These are phyloP conservation scores for Chaetothyriales sp. DNA, from an alignment of 2,329 filamentous ascomycete species.

Conservation along the genomic window DNA sequence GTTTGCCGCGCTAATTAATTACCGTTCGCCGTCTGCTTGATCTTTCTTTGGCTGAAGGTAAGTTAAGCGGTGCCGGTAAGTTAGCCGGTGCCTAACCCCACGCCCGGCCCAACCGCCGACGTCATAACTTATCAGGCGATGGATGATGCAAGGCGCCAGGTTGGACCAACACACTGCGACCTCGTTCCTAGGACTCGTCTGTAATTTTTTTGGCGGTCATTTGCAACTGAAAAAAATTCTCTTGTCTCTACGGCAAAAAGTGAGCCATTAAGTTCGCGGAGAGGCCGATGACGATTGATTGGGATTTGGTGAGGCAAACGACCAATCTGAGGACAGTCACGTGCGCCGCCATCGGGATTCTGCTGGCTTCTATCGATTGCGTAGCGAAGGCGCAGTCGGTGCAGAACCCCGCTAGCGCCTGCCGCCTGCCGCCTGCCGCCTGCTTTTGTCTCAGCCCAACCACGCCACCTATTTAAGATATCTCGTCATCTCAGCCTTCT, in stretches of 20 bases:
- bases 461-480: conserved; percentile 1
- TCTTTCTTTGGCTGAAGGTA: too few relatives aligned
- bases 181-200: background rate
- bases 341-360: background rate
- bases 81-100: too few relatives aligned
- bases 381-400: background rate
- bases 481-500: conserved; percentile 11
- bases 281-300: background rate
- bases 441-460: background rate
- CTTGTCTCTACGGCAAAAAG: background rate
- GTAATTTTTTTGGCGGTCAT: background rate
- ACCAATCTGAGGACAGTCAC: background rate
- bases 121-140: too few relatives aligned
- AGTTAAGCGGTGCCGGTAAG: too few relatives aligned
- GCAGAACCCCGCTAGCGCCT: background rate
- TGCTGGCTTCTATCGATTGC: background rate
- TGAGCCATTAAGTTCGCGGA: background rate
- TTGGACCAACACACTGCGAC: background rate
- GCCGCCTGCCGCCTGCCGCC: background rate
- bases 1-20: too few relatives aligned
- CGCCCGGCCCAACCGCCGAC: too few relatives aligned
- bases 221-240: background rate
- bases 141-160: too few relatives aligned
- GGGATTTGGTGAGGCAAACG: background rate
- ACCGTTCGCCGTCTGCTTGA: too few relatives aligned